phyloP scores from a whole-genome alignment of 2,329 filamentous ascomycete species.

The Emericellopsis cladophorae region DNA sequence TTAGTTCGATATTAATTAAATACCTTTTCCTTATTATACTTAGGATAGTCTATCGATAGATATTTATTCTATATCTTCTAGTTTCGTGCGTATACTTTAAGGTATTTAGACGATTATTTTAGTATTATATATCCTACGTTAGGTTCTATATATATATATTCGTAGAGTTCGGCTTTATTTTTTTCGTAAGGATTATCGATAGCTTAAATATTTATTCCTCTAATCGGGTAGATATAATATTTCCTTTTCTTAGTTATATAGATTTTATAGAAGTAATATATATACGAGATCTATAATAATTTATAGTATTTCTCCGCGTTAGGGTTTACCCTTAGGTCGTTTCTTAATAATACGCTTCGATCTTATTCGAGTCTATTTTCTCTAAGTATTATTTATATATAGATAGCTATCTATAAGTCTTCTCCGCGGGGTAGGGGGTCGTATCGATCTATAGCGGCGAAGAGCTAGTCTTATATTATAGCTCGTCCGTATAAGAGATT shows the following conservation, averaged over 20 bases:
- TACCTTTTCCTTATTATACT: neutral
- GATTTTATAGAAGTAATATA: neutral
- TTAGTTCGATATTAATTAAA: no score
- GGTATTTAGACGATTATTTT: no score
- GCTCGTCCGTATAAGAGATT: neutral
- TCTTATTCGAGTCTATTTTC: neutral
- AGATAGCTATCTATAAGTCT: neutral
- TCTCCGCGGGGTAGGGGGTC: neutral
- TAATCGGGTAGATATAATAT: neutral
- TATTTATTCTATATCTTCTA: neutral
- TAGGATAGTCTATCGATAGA: neutral
- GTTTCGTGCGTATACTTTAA: no score
- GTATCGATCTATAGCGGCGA: no score
- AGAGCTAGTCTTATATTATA: no score
- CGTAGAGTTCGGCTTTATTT: no score
- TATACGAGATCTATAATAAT: no score
- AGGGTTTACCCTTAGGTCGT: neutral
- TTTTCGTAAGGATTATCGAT: neutral
- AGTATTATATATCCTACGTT: no score
- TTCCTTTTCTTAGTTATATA: neutral
- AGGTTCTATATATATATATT: no score
- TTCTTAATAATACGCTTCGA: neutral
- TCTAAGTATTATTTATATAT: slow-evolving; percentile 1
- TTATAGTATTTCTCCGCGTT: neutral
- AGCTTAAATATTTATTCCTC: neutral